Evolutionary conservation across 2,329 filamentous ascomycete genomes (phyloP), one percentile per base, ranked within the genome.

Genomic region (Fusarium annulatum): DNA sequence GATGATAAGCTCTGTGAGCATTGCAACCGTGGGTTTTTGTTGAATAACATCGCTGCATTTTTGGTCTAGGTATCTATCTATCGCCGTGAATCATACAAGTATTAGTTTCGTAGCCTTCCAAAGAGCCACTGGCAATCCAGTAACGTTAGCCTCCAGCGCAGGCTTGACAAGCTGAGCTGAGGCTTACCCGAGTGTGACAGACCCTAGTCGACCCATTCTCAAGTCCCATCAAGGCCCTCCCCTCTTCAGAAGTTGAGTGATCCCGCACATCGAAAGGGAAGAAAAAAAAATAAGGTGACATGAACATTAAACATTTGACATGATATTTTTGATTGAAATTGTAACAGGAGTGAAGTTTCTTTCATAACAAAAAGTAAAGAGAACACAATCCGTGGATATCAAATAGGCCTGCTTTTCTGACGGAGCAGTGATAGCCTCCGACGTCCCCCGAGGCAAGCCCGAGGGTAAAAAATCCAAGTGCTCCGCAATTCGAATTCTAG

Each of bases 391-490:
- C 46, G 30, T 69, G 72, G 68, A 71, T 72, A 76, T 72, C 67
- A 69, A 64, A 71, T 65, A 68, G 42, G 66, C 64, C 73, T 69
- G 74, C 74, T 77, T 78, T 78, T 78, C 72, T 30, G 63, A 61
- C 66, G 64, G 61, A 70, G 62, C 53, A 61, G 18, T 65, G 51
- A 64, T 74, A 57, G 72, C 73, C 74, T 56, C 76, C 71, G 61
- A 74, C 76, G 61, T 68, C 76, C 76, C 38, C 76, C 76, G 76
- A 78, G 61, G 68, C 76, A 78, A 73, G 76, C 76, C 76, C 76
- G 76, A 78, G 76, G 62, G 69, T 61, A 71, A 78, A 78, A 79
- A 78, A 78, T 79, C 78, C 76, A 79, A 80, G 57, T 70, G 76
- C 76, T 78, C 76, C 76, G 76, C 76, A 78, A 71, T 75, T 67